Percentiles rank a stretch among this genome's conserved stretches.
These are phyloP conservation scores for Escovopsis sp. DNA, from an alignment of 2,329 filamentous ascomycete species.

Conservation along the genomic window DNA sequence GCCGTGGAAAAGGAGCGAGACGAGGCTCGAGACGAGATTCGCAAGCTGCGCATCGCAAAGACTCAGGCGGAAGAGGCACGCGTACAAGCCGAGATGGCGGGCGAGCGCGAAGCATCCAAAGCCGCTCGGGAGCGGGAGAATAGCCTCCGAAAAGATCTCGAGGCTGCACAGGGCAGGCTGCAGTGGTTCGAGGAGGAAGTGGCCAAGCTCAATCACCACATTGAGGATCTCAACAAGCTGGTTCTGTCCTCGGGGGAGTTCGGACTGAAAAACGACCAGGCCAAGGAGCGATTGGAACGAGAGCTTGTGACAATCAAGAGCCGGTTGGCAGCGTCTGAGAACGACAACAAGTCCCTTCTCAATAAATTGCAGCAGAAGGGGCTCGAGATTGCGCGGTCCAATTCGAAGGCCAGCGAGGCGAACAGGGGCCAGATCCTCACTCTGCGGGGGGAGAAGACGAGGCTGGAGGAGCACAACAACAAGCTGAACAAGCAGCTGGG, in stretches of 20 bases:
- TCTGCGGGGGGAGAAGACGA: slow-evolving; percentile 70
- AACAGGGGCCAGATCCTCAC: slow-evolving; percentile 62
- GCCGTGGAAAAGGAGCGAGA: slow-evolving; percentile 78
- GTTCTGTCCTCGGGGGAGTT: slow-evolving; percentile 84
- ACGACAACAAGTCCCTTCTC: slow-evolving; percentile 86
- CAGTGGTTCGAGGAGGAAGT: slow-evolving; percentile 71
- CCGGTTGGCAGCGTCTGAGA: slow-evolving; percentile 79
- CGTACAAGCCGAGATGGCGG: slow-evolving; percentile 63
- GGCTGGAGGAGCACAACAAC: slow-evolving; percentile 67
- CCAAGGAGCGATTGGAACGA: slow-evolving; percentile 82
- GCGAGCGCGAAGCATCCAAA: slow-evolving; percentile 64
- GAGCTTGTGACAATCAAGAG: slow-evolving; percentile 87
- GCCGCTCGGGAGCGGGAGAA: slow-evolving; percentile 69
- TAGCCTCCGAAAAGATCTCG: slow-evolving; percentile 64
- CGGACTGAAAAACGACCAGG: slow-evolving; percentile 78
- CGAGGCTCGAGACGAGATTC: slow-evolving; percentile 74
- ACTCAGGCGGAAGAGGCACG: slow-evolving; percentile 75
- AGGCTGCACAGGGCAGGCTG: slow-evolving; percentile 61
- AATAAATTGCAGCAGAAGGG: slow-evolving; percentile 98
- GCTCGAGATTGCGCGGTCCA: slow-evolving; percentile 83
- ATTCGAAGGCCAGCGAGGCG: slow-evolving; percentile 70
- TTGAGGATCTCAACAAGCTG: slow-evolving; percentile 73
- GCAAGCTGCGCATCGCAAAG: slow-evolving; percentile 68
- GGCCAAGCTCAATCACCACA: slow-evolving; percentile 58
- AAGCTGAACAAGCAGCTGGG: slow-evolving; percentile 73